Base-by-base conservation (phyloP, 345 rosid species). In the Gossypium ekmanianum region DNA sequence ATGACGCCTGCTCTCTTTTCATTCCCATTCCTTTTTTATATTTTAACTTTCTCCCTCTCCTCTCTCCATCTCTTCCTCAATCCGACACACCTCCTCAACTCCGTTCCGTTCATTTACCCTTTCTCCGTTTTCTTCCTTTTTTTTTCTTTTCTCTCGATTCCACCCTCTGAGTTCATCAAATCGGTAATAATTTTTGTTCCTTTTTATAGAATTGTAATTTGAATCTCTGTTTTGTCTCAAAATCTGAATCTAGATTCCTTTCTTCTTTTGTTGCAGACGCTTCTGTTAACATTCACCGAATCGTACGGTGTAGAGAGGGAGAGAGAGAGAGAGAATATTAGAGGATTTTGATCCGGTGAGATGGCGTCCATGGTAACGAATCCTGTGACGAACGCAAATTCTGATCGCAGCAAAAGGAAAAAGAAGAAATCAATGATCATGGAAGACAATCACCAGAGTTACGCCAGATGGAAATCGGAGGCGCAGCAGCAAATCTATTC, bases 401-500 rank as follows among this genome's bases (percentile, higher is more conserved):
- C 78, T 79, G 82, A 79, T 86, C 88, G 78, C 81, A 81, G 78
- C 85, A 73, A 41, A 54, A 88, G 77, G 78, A 84, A 87, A 85
- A 93, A 81, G 92, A 91, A 89, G 90, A 90, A 87, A 82, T 66
- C 86, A 2, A 62, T 72, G 20, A 12, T 73, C 14, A 10, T 11
- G 62, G 27, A 63, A 3, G 77, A 85, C 68, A 63, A 80, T 2
- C 73, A 83, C 16, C 74, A 79, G 64, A 79, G 65, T 75, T 80
- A 79, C 50, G 72, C 78, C 24, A 86, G 78, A 76, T 96, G 99
- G 99, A 90, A 84, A 80, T 90, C 99, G 7, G 91, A 89, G 66
- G 77, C 90, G 17, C 97, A 91, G 65, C 91, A 93, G 22, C 88
- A 89, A 84, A 84, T 88, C 83, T 96, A 92, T 84, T 90, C 99